A percentile compares a stretch with the other conserved stretches of the same genome.
phyloP scores from a whole-genome alignment of 1,139 yeast species.

The Zygoascus meyerae region DNA sequence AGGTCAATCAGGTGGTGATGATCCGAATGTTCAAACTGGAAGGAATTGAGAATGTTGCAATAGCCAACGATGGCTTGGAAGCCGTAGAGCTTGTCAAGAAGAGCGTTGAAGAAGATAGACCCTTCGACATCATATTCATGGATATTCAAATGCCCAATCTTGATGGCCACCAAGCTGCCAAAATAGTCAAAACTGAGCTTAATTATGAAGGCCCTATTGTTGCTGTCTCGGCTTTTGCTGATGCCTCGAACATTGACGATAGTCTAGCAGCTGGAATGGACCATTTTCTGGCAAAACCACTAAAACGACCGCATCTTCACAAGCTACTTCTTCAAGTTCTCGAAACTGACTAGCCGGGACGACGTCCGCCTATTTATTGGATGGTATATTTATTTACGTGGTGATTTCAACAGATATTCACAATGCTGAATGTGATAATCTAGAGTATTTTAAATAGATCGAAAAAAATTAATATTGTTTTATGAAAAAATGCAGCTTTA shows the following conservation, averaged over 20 bases:
- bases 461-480: too few species aligned
- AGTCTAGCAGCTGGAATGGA: conserved; percentile 85
- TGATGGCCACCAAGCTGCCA: conserved; percentile 83
- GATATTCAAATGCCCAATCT: conserved; percentile 96
- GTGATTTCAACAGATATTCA: too few species aligned
- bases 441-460: too few species aligned
- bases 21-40: conserved; percentile 81
- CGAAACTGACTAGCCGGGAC: not conserved
- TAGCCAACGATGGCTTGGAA: conserved; percentile 90
- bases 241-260: conserved; percentile 78
- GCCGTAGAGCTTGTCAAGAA: conserved; percentile 58
- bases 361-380: too few species aligned
- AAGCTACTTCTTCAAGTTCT: conserved; percentile 16
- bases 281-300: conserved; percentile 82
- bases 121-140: conserved; percentile 79
- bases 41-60: conserved; percentile 62
- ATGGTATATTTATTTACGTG: too few species aligned
- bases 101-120: conserved; percentile 41
- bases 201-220: conserved; percentile 68
- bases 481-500: too few species aligned
- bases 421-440: too few species aligned
- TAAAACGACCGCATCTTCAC: conserved; percentile 25
- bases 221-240: conserved; percentile 93
- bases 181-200: conserved; percentile 56
- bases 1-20: conserved; percentile 91